Evolutionary conservation across 768 basidiomycete genomes (phyloP).

Genomic region (Glaciozyma antarctica): DNA sequence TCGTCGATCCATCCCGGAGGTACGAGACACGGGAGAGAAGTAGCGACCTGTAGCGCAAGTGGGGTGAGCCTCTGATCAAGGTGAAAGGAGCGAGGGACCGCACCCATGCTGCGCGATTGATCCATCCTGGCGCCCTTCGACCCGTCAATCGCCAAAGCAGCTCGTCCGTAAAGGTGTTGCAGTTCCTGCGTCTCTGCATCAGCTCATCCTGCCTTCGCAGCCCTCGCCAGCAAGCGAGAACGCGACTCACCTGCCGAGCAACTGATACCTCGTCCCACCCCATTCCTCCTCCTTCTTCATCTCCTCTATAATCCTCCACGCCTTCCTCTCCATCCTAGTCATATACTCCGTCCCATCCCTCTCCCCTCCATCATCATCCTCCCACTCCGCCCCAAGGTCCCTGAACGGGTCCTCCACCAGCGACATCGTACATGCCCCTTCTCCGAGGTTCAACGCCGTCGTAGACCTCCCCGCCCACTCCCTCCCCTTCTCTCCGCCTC

Average conservation of each 20-base stretch:
- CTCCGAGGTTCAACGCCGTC: not conserved
- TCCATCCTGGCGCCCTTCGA: conserved; percentile 6
- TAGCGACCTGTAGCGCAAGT: conserved; percentile 10
- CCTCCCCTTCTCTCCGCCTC: not conserved
- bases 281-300: conserved; percentile 9
- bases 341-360: conserved; percentile 22
- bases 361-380: conserved; percentile 17
- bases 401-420: not conserved
- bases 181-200: conserved; percentile 12
- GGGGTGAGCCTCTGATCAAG: not conserved
- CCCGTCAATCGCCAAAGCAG: conserved; percentile 19
- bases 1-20: conserved; percentile 27
- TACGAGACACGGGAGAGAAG: conserved; percentile 23
- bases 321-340: conserved; percentile 8
- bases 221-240: not conserved
- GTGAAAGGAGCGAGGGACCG: not conserved
- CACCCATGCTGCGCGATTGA: conserved; percentile 24
- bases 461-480: not conserved
- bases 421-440: not conserved
- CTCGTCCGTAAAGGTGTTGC: conserved; percentile 26
- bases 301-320: conserved; percentile 21
- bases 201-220: not conserved
- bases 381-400: not conserved
- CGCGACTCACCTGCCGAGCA: conserved; percentile 14
- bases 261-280: conserved; percentile 13